Conservation (phyloP, 768 basidiomycete genomes). For the Kwoniella dendrophila region DNA sequence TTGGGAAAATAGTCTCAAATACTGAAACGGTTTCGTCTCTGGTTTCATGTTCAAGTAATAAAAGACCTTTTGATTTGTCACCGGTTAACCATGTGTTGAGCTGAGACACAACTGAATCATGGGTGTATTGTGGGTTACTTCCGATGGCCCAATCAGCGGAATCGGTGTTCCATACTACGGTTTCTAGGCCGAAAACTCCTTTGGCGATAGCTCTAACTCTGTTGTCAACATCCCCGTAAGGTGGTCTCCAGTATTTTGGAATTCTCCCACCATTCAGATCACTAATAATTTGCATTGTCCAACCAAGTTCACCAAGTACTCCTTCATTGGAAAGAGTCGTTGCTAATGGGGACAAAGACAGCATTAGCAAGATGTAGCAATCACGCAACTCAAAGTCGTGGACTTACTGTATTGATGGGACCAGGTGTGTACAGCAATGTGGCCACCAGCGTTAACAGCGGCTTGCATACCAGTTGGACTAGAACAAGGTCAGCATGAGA, state of each 20-base stretch:
- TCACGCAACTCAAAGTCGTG: not conserved
- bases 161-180: constrained; percentile 86
- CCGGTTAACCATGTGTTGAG: constrained; percentile 63
- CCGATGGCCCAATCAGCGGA: constrained; percentile 75
- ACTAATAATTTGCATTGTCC: constrained; percentile 76
- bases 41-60: constrained; percentile 84
- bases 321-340: constrained; percentile 64
- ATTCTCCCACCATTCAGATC: constrained; percentile 76
- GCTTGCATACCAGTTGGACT: constrained; percentile 62
- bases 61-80: constrained; percentile 74
- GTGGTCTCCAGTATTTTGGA: constrained; percentile 69
- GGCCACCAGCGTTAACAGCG: constrained; percentile 59
- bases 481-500: not conserved
- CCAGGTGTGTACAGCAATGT: constrained; percentile 57
- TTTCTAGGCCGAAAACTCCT: constrained; percentile 79
- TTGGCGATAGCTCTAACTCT: constrained; percentile 82
- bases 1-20: constrained; percentile 61
- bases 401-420: constrained; percentile 55
- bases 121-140: constrained; percentile 59
- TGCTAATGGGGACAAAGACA: constrained; percentile 23
- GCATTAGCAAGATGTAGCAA: not conserved
- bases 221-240: constrained; percentile 66
- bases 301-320: constrained; percentile 76
- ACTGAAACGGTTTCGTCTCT: constrained; percentile 64
- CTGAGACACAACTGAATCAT: constrained; percentile 59